phyloP scores from a whole-genome alignment of 1,284 basidiomycete species.

The Cutaneotrichosporon sp. region DNA sequence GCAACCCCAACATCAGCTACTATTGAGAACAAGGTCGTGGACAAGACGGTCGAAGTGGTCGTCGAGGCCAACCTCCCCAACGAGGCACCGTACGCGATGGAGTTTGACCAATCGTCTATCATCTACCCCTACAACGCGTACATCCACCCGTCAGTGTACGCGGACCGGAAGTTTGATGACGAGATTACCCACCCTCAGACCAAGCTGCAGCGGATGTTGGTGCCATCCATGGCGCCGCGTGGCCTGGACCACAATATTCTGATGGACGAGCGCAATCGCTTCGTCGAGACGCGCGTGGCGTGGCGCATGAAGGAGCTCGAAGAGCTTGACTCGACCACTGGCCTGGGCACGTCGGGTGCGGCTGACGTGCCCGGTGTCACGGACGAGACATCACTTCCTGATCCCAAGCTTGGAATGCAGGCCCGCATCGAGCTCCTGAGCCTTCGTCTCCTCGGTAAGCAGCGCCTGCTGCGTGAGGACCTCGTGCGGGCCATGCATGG shows the following conservation, averaged over 20 bases:
- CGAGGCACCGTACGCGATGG: constrained; percentile 57
- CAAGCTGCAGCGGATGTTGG: constrained; percentile 67
- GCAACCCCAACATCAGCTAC: constrained; percentile 31
- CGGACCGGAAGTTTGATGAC: constrained; percentile 62
- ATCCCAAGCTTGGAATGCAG: constrained; percentile 61
- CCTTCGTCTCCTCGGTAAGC: constrained; percentile 86
- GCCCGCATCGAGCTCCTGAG: constrained; percentile 93
- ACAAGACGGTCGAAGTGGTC: constrained; percentile 73
- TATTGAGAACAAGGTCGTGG: constrained; percentile 59
- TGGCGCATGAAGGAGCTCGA: constrained; percentile 90
- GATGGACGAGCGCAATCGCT: constrained; percentile 86
- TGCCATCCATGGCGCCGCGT: constrained; percentile 86
- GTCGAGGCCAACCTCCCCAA: constrained; percentile 41
- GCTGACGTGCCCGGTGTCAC: constrained; percentile 56
- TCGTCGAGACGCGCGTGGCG: constrained; percentile 82
- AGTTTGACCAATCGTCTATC: constrained; percentile 74
- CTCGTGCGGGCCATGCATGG: constrained; percentile 85
- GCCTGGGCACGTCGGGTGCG: constrained; percentile 66
- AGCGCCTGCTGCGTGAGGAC: constrained; percentile 78
- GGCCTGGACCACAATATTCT: constrained; percentile 91
- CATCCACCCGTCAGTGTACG: constrained; percentile 71
- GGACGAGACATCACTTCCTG: constrained; percentile 55
- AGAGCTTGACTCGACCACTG: constrained; percentile 74
- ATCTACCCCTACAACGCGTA: constrained; percentile 98
- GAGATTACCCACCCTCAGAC: constrained; percentile 47